Evolutionary conservation across 192 early-diverging fungal species (phyloP).

Genomic region (Lobulomyces angularis): DNA sequence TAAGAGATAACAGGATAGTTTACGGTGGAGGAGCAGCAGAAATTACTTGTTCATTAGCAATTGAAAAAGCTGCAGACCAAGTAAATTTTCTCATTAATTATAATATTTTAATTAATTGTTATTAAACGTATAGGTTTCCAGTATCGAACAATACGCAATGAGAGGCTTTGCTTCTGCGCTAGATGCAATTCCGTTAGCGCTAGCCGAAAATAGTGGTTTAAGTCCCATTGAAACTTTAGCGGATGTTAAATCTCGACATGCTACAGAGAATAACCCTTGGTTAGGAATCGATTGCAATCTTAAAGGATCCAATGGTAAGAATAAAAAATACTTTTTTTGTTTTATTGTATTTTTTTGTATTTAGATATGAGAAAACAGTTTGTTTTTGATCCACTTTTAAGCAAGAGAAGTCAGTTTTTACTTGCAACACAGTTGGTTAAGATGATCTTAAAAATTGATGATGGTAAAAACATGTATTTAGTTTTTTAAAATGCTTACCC

Average conservation of each 20-base stretch:
- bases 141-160: constrained; percentile 99
- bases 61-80: constrained; percentile 80
- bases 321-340: neutral
- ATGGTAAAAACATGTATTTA: constrained; percentile 29
- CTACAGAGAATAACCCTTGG: constrained; percentile 67
- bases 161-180: constrained; percentile 93
- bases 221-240: constrained; percentile 94
- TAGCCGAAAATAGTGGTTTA: constrained; percentile 96
- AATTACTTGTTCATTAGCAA: constrained; percentile 87
- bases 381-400: constrained; percentile 98
- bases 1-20: constrained; percentile 94
- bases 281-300: constrained; percentile 94
- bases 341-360: constrained; percentile 8
- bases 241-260: constrained; percentile 88
- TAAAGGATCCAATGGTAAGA: constrained; percentile 68
- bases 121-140: constrained; percentile 56
- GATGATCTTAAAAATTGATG: constrained; percentile 96
- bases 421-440: constrained; percentile 98
- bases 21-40: constrained; percentile 99
- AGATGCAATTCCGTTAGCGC: constrained; percentile 81
- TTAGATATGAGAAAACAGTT: constrained; percentile 92
- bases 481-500: constrained; percentile 1
- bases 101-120: constrained; percentile 3
- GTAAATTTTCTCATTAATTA: constrained; percentile 16
- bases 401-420: constrained; percentile 96